Percentiles rank a stretch among this genome's conserved stretches.
Evolutionary conservation across 805 yeast species (phyloP).

Genomic region (Wickerhamomyces silvicola): DNA sequence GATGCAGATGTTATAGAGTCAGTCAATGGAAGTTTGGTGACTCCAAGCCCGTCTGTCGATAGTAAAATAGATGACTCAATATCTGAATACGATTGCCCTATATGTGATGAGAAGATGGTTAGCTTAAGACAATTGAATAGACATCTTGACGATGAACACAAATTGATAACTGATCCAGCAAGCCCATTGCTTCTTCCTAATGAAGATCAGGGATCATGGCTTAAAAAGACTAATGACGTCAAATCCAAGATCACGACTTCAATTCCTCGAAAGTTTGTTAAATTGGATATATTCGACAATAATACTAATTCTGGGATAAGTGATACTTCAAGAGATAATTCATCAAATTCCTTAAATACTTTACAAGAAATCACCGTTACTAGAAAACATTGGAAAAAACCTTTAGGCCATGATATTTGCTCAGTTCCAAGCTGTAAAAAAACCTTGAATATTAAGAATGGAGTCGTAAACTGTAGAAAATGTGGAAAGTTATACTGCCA

Average conservation of each 20-base stretch:
- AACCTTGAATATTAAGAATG: slow-evolving; percentile 43
- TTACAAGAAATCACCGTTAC: slow-evolving; percentile 31
- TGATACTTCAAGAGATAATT: slow-evolving; percentile 11
- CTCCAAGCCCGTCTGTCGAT: neutral
- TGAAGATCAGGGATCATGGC: slow-evolving; percentile 38
- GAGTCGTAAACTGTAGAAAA: slow-evolving; percentile 61
- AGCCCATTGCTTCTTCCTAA: slow-evolving; percentile 10
- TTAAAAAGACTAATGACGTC: slow-evolving; percentile 32
- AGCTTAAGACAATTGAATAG: slow-evolving; percentile 49
- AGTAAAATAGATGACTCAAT: neutral
- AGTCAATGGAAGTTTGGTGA: slow-evolving; percentile 1
- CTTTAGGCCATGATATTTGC: slow-evolving; percentile 38
- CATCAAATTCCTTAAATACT: slow-evolving; percentile 6
- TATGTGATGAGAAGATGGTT: slow-evolving; percentile 56
- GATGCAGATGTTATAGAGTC: slow-evolving; percentile 12
- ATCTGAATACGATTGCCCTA: slow-evolving; percentile 46
- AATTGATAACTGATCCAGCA: slow-evolving; percentile 21
- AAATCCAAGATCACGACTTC: slow-evolving; percentile 32
- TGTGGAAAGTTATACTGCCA: slow-evolving; percentile 73
- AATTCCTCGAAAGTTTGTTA: slow-evolving; percentile 32
- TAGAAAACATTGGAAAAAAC: slow-evolving; percentile 53
- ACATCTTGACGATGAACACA: slow-evolving; percentile 69
- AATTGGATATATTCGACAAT: slow-evolving; percentile 45
- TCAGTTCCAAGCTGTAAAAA: slow-evolving; percentile 34
- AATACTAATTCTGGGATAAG: slow-evolving; percentile 9